These are phyloP conservation scores for Myriosclerotinia duriaeana DNA, from an alignment of 2,329 filamentous ascomycete genomes.

Conservation along the genomic window DNA sequence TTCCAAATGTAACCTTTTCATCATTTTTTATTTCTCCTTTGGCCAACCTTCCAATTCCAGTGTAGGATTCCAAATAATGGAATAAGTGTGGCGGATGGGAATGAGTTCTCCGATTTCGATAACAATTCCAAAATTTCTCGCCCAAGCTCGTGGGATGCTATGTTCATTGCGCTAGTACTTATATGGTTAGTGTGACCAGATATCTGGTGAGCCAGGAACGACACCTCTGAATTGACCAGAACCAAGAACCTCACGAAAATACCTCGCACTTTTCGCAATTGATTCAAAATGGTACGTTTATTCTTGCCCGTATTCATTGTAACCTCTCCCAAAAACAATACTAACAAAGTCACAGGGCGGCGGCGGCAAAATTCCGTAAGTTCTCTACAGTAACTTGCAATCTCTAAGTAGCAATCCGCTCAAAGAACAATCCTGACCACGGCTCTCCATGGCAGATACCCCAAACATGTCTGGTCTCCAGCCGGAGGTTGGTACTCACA, in stretches of 20 bases:
- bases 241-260: slow-evolving; percentile 22
- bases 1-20: slow-evolving; percentile 63
- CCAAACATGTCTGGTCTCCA: slow-evolving; percentile 99
- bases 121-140: slow-evolving; percentile 25
- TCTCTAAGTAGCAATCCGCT: slow-evolving; percentile 4
- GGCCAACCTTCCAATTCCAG: slow-evolving; percentile 22
- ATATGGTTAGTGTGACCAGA: slow-evolving; percentile 1
- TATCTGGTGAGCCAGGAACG: slow-evolving; percentile 16
- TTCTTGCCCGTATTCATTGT: slow-evolving; percentile 5
- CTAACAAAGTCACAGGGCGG: slow-evolving; percentile 63
- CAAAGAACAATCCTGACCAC: slow-evolving; percentile 10
- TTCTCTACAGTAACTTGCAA: slow-evolving; percentile 30
- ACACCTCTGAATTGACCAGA: slow-evolving; percentile 10
- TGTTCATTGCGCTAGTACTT: slow-evolving; percentile 4
- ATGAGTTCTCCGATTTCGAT: slow-evolving; percentile 18
- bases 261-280: slow-evolving; percentile 32
- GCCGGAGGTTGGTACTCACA: slow-evolving; percentile 97
- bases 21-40: slow-evolving; percentile 38
- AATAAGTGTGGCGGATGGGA: slow-evolving; percentile 1
- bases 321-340: slow-evolving; percentile 18
- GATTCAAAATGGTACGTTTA: slow-evolving; percentile 57
- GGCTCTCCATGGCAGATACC: slow-evolving; percentile 63
- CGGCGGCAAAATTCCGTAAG: slow-evolving; percentile 74
- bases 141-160: slow-evolving; percentile 22
- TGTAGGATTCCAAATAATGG: slow-evolving; percentile 6